Conservation (phyloP, 768 basidiomycete genomes). For the Trametes maxima region DNA sequence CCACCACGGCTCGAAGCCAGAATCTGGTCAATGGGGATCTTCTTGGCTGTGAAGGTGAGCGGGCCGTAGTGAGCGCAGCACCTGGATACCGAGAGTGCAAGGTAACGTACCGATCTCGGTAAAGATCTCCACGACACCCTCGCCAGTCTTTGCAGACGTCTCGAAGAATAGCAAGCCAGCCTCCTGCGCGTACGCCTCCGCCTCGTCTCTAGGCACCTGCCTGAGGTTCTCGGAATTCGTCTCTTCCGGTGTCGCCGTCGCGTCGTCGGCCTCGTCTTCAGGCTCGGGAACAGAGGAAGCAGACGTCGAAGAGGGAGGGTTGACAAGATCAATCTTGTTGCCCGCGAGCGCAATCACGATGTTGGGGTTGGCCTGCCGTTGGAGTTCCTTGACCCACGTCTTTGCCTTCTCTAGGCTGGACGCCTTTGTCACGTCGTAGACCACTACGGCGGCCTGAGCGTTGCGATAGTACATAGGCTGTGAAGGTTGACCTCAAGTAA, state of each 20-base stretch:
- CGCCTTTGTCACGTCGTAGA: conserved; percentile 97
- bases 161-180: conserved; percentile 96
- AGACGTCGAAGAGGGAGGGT: conserved; percentile 57
- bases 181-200: conserved; percentile 94
- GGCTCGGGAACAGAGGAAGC: conserved; percentile 61
- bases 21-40: conserved; percentile 92
- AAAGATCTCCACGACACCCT: conserved; percentile 94
- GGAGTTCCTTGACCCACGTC: conserved; percentile 99
- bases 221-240: conserved; percentile 64
- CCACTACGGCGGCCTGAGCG: conserved; percentile 96
- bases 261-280: conserved; percentile 91
- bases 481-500: conserved; percentile 3
- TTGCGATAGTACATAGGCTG: conserved; percentile 99
- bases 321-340: conserved; percentile 94
- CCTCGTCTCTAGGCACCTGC: conserved; percentile 93
- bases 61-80: conserved; percentile 2
- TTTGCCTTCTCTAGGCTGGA: conserved; percentile 97
- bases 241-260: conserved; percentile 85
- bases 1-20: conserved; percentile 78
- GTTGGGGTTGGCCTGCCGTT: conserved; percentile 98
- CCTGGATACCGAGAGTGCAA: neutral
- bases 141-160: conserved; percentile 96
- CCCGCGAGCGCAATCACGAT: conserved; percentile 98
- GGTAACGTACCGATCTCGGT: conserved; percentile 87
- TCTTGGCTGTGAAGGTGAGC: conserved; percentile 58